Evolutionary conservation across 345 rosid species (phyloP), one percentile per base, ranked within the genome.

Genomic region (Crucihimalaya himalaica): DNA sequence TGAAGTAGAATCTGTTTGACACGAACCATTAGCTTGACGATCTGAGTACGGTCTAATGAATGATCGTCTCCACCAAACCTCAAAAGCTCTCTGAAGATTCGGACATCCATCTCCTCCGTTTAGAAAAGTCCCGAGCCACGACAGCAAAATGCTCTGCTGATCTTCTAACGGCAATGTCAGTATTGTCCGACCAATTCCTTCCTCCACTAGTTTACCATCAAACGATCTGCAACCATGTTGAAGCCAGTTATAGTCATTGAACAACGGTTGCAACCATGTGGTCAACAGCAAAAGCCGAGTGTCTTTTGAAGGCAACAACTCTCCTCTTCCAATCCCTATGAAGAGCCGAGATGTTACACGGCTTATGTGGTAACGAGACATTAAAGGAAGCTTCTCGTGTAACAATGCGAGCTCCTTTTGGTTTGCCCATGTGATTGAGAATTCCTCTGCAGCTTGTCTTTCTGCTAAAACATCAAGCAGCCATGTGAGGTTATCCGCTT

Each of bases 11-110:
- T 77, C 80, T 31, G 76, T 39, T 23, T 71, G 61, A 64, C 46
- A 14, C 29, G 43, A 58, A 55, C 68, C 13, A 62, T 37, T 70
- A 40, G 18, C 47, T 8, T 70, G 72, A 66, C 77, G 81, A 77
- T 77, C 68, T 6, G 72, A 79, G 63, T 85, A 85, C n/a, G 99
- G 97, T 74, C 92, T 85, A 57, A 91, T 78, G 70, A 95, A 95
- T 5, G 99, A 83, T 65, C 99, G 66, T 6, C 99, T 88, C 99
- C 99, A 95, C 99, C 99, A 95, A 48, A 95, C 99, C 84, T 95
- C 93, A 23, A 95, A 95, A 29, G 99, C 96, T 84, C 89, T 81
- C 68, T 88, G 99, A 66, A 95, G 93, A 82, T 95, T 95, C 3
- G 99, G 99, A 86, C 99, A 95, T 57, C 86, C 88, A 80, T 95